Percentiles rank a stretch among this genome's conserved stretches.
These are phyloP conservation scores for Quercus rubra DNA, from an alignment of 306 rosid genomes.

Conservation along the genomic window DNA sequence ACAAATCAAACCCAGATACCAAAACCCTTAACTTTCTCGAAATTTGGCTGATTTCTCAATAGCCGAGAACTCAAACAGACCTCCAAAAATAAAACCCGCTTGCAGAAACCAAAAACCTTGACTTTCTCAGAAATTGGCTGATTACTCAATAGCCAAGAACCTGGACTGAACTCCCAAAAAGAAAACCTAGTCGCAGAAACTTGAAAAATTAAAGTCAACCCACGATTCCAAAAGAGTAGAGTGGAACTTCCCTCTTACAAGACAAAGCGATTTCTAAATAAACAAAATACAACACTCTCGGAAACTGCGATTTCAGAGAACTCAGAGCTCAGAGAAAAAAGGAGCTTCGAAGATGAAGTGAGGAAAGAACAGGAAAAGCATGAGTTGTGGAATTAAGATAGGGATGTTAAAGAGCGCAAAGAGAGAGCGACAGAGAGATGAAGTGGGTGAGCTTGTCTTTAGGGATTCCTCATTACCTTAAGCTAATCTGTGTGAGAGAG, in stretches of 20 bases:
- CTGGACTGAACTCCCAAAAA: background rate
- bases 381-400: conserved; percentile 18
- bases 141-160: background rate
- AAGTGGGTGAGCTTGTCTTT: conserved; percentile 11
- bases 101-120: conserved; percentile 11
- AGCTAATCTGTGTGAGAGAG: no score
- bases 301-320: background rate
- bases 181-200: conserved; percentile 15
- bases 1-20: background rate
- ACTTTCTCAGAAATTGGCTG: background rate
- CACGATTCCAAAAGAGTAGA: background rate
- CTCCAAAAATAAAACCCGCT: background rate
- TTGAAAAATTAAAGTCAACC: background rate
- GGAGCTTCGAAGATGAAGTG: conserved; percentile 9
- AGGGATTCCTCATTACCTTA: conserved; percentile 30
- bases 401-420: background rate
- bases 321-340: conserved; percentile 7
- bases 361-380: conserved; percentile 8
- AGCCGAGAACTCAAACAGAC: background rate
- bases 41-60: background rate
- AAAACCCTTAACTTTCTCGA: background rate
- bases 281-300: background rate
- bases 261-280: background rate
- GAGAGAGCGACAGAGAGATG: conserved; percentile 1
- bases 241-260: background rate